Evolutionary conservation across 2,329 filamentous ascomycete genomes (phyloP).

Genomic region (Clarireedia sp.): DNA sequence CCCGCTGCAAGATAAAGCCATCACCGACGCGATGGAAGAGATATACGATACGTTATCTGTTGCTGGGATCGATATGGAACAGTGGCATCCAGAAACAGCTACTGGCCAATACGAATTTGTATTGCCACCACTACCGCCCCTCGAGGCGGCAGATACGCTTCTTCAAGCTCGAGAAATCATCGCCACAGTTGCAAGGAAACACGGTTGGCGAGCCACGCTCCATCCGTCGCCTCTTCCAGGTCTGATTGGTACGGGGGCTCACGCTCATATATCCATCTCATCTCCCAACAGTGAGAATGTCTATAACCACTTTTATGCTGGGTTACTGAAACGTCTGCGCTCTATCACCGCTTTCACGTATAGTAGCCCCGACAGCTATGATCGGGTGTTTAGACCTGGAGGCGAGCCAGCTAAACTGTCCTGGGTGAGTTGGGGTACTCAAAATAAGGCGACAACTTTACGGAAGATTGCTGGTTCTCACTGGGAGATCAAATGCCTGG

Average conservation of each 20-base stretch:
- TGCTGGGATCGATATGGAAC: slow-evolving; percentile 51
- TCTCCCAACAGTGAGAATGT: slow-evolving; percentile 21
- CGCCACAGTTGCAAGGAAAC: background rate
- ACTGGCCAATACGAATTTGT: slow-evolving; percentile 10
- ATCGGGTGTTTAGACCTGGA: background rate
- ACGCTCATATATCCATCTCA: slow-evolving; percentile 9
- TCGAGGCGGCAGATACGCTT: slow-evolving; percentile 8
- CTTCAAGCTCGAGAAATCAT: slow-evolving; percentile 6
- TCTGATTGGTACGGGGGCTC: background rate
- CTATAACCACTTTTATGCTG: slow-evolving; percentile 6
- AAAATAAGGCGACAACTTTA: background rate
- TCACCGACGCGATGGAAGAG: slow-evolving; percentile 54
- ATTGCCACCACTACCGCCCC: background rate
- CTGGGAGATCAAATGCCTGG: slow-evolving; percentile 8
- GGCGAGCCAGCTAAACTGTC: slow-evolving; percentile 4
- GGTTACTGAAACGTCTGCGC: slow-evolving; percentile 6
- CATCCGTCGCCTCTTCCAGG: slow-evolving; percentile 3
- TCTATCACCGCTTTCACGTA: slow-evolving; percentile 7
- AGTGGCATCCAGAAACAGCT: slow-evolving; percentile 2
- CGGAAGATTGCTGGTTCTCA: background rate
- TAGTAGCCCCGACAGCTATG: background rate
- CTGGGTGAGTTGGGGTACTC: slow-evolving; percentile 8
- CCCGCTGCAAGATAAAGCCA: slow-evolving; percentile 49
- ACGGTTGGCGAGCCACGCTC: slow-evolving; percentile 31
- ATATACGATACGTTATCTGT: slow-evolving; percentile 53